phyloP scores from a whole-genome alignment of 805 yeast species.

The Zygoascus ofunaensis region DNA sequence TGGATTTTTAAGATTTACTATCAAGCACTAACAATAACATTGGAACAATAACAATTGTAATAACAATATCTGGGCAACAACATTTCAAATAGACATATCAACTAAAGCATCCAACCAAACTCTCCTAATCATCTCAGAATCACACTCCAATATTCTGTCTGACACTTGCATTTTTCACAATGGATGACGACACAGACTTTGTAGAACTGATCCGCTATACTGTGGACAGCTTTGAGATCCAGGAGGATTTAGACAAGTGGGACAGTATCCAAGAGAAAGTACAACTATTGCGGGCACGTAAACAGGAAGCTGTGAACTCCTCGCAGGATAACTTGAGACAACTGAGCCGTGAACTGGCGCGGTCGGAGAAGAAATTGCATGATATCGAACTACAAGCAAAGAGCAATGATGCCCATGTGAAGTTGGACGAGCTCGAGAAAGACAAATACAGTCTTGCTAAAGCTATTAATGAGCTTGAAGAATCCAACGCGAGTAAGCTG shows the following conservation, averaged over 20 bases:
- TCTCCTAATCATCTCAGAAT: too few relatives aligned
- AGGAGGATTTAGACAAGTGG: slow-evolving; percentile 19
- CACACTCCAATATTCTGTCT: too few relatives aligned
- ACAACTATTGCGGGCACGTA: slow-evolving; percentile 9
- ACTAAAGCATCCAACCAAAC: too few relatives aligned
- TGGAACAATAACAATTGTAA: too few relatives aligned
- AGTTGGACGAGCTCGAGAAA: slow-evolving; percentile 17
- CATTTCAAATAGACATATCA: too few relatives aligned
- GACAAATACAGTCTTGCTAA: slow-evolving; percentile 24
- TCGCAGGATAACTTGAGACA: slow-evolving; percentile 11
- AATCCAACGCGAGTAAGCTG: slow-evolving; percentile 13
- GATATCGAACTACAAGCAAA: background rate
- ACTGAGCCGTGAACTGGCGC: slow-evolving; percentile 19
- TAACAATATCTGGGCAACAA: too few relatives aligned
- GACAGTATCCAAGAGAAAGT: slow-evolving; percentile 15
- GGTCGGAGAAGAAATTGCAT: slow-evolving; percentile 1
- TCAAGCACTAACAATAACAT: too few relatives aligned
- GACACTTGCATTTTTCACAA: too few relatives aligned
- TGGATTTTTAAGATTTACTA: too few relatives aligned
- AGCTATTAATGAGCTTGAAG: slow-evolving; percentile 22
- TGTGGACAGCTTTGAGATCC: slow-evolving; percentile 16
- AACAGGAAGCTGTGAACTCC: slow-evolving; percentile 12
- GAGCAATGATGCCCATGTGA: slow-evolving; percentile 10
- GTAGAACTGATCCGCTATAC: slow-evolving; percentile 9
- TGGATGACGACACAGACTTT: slow-evolving; percentile 7